A percentile compares a stretch with the other conserved stretches of the same genome.
phyloP scores from a whole-genome alignment of 2,329 filamentous ascomycete genomes.

The Botrytis hyacinthi region DNA sequence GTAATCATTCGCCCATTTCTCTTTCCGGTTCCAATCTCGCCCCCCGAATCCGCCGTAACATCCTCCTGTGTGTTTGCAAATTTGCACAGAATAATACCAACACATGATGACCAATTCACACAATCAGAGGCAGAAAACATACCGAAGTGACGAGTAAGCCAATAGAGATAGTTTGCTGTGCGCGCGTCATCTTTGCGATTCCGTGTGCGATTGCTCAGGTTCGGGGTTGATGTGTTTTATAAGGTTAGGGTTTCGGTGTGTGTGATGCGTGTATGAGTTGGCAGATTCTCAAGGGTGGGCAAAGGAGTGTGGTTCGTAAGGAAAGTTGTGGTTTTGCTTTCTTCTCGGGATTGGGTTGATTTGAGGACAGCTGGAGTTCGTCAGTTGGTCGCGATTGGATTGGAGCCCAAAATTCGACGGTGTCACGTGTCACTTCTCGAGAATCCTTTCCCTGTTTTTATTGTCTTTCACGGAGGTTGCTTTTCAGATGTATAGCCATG shows the following conservation, averaged over 20 bases:
- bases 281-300: slow-evolving; percentile 19
- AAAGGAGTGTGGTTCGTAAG: slow-evolving; percentile 38
- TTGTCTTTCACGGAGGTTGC: background rate
- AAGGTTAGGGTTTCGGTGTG: slow-evolving; percentile 15
- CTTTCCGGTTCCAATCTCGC: background rate
- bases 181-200: slow-evolving; percentile 76
- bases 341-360: slow-evolving; percentile 3
- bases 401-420: background rate
- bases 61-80: slow-evolving; percentile 18
- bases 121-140: slow-evolving; percentile 36
- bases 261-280: slow-evolving; percentile 21
- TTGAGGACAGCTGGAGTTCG: slow-evolving; percentile 28
- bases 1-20: slow-evolving; percentile 9
- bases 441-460: background rate
- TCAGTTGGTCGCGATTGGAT: slow-evolving; percentile 4
- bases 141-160: slow-evolving; percentile 86
- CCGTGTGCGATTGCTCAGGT: slow-evolving; percentile 14
- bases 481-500: background rate
- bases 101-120: slow-evolving; percentile 14
- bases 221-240: slow-evolving; percentile 18
- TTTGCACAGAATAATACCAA: slow-evolving; percentile 15
- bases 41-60: slow-evolving; percentile 22
- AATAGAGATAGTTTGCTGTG: slow-evolving; percentile 86
- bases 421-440: slow-evolving; percentile 1
- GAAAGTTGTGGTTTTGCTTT: slow-evolving; percentile 22